phyloP scores from a whole-genome alignment of 352 stramenopile species.

The Pythium periplocum region DNA sequence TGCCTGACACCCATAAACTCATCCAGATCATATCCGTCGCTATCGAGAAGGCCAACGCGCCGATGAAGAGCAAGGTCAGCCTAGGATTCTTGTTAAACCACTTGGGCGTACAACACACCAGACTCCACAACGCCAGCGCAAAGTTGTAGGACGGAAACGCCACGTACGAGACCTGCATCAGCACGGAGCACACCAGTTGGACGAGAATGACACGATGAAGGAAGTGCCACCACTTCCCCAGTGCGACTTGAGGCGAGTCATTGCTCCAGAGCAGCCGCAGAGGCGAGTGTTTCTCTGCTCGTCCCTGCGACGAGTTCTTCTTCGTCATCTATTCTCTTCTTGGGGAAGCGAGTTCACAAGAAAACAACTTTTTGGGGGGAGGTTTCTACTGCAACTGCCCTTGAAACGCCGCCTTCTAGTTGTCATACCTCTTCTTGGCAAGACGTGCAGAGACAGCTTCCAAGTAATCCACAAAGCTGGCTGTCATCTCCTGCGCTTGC shows the following conservation, averaged over 20 bases:
- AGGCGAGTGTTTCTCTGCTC: too few species aligned
- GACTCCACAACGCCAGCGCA: conserved; percentile 61
- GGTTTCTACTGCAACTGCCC: too few species aligned
- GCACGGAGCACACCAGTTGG: conserved; percentile 47
- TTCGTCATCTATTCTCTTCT: too few species aligned
- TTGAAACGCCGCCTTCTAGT: too few species aligned
- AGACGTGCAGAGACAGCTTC: conserved; percentile 9
- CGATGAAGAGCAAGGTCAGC: conserved; percentile 44
- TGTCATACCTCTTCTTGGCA: too few species aligned
- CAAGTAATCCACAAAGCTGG: conserved; percentile 47
- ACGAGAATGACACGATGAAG: conserved; percentile 32
- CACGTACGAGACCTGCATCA: conserved; percentile 82
- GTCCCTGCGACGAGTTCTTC: too few species aligned
- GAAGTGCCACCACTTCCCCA: conserved; percentile 36
- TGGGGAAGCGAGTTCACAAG: too few species aligned
- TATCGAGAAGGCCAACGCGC: conserved; percentile 43
- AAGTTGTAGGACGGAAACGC: conserved; percentile 82
- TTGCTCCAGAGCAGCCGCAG: too few species aligned
- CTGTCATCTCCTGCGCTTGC: conserved; percentile 25
- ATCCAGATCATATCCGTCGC: conserved; percentile 76
- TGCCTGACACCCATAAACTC: conserved; percentile 61
- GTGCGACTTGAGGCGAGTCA: background rate
- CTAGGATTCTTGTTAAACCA: conserved; percentile 43
- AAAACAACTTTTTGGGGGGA: too few species aligned
- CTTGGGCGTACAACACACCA: conserved; percentile 45